Evolutionary conservation across 345 rosid species (phyloP).

Genomic region (Pugionium dolabratum): DNA sequence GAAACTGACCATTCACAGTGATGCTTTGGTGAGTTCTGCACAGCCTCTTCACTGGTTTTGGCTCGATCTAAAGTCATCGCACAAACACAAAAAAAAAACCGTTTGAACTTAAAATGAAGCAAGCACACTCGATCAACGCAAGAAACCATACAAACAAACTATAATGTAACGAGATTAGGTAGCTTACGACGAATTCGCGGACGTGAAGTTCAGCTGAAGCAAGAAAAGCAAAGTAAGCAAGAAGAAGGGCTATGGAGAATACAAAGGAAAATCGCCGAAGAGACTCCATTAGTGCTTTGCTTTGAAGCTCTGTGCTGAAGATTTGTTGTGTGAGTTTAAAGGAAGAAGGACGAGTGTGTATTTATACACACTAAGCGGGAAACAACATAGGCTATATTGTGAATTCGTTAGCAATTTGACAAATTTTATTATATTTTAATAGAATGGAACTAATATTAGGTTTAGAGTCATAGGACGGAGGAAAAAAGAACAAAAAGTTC

Average conservation of each 20-base stretch:
- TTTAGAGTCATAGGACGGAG: conserved; percentile 33
- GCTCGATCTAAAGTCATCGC: conserved; percentile 49
- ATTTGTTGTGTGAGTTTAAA: conserved; percentile 29
- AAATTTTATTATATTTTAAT: conserved; percentile 18
- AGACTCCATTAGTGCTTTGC: conserved; percentile 35
- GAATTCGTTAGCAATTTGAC: conserved; percentile 35
- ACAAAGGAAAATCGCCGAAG: conserved; percentile 15
- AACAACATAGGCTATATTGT: conserved; percentile 19
- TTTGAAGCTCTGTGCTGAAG: conserved; percentile 17
- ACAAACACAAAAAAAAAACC: neutral
- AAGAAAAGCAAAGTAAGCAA: conserved; percentile 30
- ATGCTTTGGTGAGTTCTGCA: conserved; percentile 80
- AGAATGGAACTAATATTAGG: conserved; percentile 24
- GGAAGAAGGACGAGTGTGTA: conserved; percentile 18
- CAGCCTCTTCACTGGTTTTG: conserved; percentile 79
- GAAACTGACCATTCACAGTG: conserved; percentile 78
- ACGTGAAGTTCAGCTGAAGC: conserved; percentile 44
- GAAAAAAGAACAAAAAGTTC: neutral
- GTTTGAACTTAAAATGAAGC: neutral
- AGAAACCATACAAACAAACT: conserved; percentile 4
- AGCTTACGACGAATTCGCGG: conserved; percentile 41
- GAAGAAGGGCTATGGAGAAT: conserved; percentile 26
- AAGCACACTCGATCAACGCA: neutral
- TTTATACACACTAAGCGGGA: conserved; percentile 35
- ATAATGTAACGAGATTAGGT: conserved; percentile 10